A percentile compares a stretch with the other conserved stretches of the same genome.
These are phyloP conservation scores for Lycium ferocissimum DNA, from an alignment of 257 asterid genomes.

Conservation along the genomic window DNA sequence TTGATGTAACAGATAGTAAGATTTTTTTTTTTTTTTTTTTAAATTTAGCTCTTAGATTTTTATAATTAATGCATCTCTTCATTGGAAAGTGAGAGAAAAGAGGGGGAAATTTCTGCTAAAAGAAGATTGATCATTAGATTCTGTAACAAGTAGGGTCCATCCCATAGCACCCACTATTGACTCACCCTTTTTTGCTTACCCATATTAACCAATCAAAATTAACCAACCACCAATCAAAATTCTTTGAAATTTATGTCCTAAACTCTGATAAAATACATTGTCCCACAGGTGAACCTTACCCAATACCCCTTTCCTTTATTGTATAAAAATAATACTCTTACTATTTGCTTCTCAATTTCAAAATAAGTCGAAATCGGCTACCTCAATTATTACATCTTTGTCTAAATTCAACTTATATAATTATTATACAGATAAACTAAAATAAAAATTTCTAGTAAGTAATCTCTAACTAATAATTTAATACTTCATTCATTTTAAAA, in stretches of 20 bases:
- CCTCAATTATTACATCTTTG: too few species aligned
- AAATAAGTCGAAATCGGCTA: too few species aligned
- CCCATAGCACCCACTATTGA: not conserved
- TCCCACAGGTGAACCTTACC: not conserved
- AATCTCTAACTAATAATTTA: not conserved
- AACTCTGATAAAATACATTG: not conserved
- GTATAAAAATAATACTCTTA: too few species aligned
- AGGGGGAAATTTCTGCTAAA: not conserved
- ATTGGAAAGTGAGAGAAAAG: slow-evolving; percentile 19
- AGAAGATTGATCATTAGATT: slow-evolving; percentile 26
- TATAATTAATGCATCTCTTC: not conserved
- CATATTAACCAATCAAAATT: not conserved
- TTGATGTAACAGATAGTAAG: not conserved
- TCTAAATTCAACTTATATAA: too few species aligned
- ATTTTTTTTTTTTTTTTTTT: not conserved
- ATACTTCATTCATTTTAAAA: not conserved
- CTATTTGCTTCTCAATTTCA: too few species aligned
- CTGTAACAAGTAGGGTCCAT: slow-evolving; percentile 27
- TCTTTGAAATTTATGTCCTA: not conserved
- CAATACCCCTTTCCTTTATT: not conserved
- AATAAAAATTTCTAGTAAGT: too few species aligned
- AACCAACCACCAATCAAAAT: not conserved
- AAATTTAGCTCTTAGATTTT: not conserved
- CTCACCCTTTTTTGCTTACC: not conserved
- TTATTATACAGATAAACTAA: too few species aligned